Evolutionary conservation across 2,329 filamentous ascomycete genomes (phyloP).

Genomic region (Nemania abortiva): DNA sequence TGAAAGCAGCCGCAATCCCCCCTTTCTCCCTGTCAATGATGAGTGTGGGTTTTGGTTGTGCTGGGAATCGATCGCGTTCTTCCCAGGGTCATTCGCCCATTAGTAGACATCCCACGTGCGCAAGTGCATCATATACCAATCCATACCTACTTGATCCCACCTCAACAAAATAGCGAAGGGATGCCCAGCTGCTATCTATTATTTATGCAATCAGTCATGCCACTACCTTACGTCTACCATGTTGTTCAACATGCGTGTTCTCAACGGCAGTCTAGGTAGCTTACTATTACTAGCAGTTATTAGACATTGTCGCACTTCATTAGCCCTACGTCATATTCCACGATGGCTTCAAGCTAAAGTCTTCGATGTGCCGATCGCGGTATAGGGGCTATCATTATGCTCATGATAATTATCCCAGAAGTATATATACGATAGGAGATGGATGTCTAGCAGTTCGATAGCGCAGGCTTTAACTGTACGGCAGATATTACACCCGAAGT

Average conservation of each 20-base stretch:
- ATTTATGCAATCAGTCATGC: background rate
- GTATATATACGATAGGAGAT: background rate
- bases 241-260: background rate
- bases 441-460: background rate
- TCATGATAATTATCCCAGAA: background rate
- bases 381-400: background rate
- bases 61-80: background rate
- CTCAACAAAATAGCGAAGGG: background rate
- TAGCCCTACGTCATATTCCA: background rate
- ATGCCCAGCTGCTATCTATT: background rate
- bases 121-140: background rate
- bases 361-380: background rate
- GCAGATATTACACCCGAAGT: background rate
- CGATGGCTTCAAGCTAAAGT: background rate
- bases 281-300: background rate
- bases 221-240: background rate
- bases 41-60: background rate
- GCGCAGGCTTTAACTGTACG: background rate
- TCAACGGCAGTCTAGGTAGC: background rate
- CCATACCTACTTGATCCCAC: background rate
- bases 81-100: background rate
- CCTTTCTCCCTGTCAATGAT: background rate
- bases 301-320: background rate
- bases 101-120: background rate
- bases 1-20: constrained; percentile 7